These are phyloP conservation scores for Candida buenavistaensis DNA, from an alignment of 1,139 yeast genomes.

Conservation along the genomic window DNA sequence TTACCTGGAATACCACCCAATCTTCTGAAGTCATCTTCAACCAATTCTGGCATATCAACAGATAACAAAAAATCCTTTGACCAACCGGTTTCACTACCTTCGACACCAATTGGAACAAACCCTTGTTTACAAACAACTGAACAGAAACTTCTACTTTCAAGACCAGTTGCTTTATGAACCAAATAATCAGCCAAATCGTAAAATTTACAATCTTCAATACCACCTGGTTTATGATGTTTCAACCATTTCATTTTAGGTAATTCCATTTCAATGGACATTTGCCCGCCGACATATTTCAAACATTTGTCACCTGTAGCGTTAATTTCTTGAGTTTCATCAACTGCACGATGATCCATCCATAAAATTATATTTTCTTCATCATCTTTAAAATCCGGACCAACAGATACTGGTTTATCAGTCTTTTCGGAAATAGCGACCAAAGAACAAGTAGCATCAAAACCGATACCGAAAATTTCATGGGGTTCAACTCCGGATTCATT, in stretches of 20 bases:
- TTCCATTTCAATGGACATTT: slow-evolving; percentile 98
- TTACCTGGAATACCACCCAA: slow-evolving; percentile 81
- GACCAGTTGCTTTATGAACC: slow-evolving; percentile 87
- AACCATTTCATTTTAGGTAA: slow-evolving; percentile 96
- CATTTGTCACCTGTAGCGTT: slow-evolving; percentile 78
- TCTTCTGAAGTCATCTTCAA: slow-evolving; percentile 70
- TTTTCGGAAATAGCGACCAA: slow-evolving; percentile 73
- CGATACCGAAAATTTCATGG: slow-evolving; percentile 72
- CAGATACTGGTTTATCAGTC: slow-evolving; percentile 73
- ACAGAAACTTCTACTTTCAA: slow-evolving; percentile 83
- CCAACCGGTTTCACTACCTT: slow-evolving; percentile 87
- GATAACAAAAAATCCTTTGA: slow-evolving; percentile 68
- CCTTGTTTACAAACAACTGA: slow-evolving; percentile 97
- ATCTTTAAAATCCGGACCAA: slow-evolving; percentile 86
- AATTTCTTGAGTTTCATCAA: slow-evolving; percentile 76
- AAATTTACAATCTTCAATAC: slow-evolving; percentile 70
- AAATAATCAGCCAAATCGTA: slow-evolving; percentile 90
- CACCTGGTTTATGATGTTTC: slow-evolving; percentile 76
- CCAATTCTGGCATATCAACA: slow-evolving; percentile 75
- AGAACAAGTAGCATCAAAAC: slow-evolving; percentile 97
- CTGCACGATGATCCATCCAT: slow-evolving; percentile 99
- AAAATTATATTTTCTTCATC: slow-evolving; percentile 76
- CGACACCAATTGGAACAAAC: slow-evolving; percentile 87
- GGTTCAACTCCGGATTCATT: slow-evolving; percentile 75
- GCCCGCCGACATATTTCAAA: slow-evolving; percentile 92